These are phyloP conservation scores for Diplosphaera chodatii DNA, from an alignment of 139 green algal genomes.

Conservation along the genomic window DNA sequence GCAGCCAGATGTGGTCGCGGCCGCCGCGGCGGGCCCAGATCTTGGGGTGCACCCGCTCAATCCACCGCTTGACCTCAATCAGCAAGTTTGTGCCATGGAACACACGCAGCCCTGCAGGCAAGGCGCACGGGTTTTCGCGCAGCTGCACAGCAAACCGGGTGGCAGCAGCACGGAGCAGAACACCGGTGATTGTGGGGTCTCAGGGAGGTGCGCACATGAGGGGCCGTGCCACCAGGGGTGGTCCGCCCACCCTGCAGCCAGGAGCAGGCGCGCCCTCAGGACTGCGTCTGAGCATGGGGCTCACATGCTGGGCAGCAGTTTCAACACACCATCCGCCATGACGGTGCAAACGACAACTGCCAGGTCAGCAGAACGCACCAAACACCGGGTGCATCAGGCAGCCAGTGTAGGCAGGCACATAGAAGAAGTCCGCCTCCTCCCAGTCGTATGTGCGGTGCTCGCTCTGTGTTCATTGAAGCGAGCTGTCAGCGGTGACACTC, in stretches of 20 bases:
- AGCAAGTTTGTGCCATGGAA: constrained; percentile 3
- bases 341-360: no score
- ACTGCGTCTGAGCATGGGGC: no score
- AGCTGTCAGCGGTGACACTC: no score
- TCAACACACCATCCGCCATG: no score
- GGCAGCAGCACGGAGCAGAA: no score
- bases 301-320: no score
- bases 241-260: constrained; percentile 20
- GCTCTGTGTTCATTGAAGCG: neutral
- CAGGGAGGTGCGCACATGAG: neutral
- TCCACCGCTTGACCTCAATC: constrained; percentile 30
- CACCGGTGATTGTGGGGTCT: no score
- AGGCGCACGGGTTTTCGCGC: no score
- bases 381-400: constrained; percentile 42
- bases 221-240: constrained; percentile 11
- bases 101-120: neutral
- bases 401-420: constrained; percentile 37
- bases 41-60: constrained; percentile 20
- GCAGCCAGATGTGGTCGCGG: constrained; percentile 50
- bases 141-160: no score
- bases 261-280: no score
- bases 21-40: constrained; percentile 53
- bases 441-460: constrained; percentile 35
- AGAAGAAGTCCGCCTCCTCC: constrained; percentile 59
- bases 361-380: no score